These are phyloP conservation scores for Salix brachista DNA, from an alignment of 345 rosid genomes.

Conservation along the genomic window DNA sequence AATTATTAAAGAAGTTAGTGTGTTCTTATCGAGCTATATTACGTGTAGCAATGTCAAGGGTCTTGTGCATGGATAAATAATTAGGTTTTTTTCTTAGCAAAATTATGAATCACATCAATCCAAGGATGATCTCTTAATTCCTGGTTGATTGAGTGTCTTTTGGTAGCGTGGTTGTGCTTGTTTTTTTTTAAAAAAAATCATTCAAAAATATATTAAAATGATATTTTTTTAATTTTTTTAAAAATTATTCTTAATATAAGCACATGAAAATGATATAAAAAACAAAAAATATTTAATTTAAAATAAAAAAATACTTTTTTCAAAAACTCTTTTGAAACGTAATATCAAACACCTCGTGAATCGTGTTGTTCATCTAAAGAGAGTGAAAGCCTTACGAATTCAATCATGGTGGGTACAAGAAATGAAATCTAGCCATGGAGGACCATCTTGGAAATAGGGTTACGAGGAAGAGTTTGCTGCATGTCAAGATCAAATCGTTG, in stretches of 20 bases:
- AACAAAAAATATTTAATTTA: no score
- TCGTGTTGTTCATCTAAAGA: conserved; percentile 1
- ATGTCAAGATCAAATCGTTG: background rate
- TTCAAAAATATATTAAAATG: no score
- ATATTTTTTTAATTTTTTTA: no score
- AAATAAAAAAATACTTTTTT: no score
- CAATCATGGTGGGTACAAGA: background rate
- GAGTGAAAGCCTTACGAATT: background rate
- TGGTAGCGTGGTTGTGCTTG: no score
- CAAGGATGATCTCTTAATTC: background rate
- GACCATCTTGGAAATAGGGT: background rate
- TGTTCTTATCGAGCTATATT: background rate
- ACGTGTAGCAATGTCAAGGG: background rate
- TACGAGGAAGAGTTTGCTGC: background rate
- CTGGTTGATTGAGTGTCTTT: background rate
- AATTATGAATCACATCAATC: background rate
- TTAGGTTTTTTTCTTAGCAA: background rate
- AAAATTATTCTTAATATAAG: no score
- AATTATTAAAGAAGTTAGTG: conserved; percentile 8
- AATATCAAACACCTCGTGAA: no score
- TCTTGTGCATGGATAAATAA: background rate
- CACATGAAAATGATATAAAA: no score
- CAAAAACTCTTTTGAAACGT: no score
- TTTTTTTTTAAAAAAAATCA: no score
- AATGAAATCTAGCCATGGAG: background rate